Evolutionary conservation across 2,329 filamentous ascomycete species (phyloP).

Genomic region (Raffaelea arxii): DNA sequence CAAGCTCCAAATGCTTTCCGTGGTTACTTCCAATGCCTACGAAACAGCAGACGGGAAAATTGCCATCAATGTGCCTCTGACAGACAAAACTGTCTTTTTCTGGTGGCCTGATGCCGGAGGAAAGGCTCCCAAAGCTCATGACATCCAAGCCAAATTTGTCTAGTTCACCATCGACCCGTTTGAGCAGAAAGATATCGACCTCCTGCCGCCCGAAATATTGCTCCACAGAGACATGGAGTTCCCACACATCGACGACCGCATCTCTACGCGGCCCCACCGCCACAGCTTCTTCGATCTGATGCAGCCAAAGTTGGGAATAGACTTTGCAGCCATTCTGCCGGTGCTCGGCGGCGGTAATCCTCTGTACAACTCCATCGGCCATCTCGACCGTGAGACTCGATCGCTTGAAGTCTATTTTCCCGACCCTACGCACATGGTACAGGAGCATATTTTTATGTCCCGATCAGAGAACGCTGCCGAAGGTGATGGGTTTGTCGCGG

Average conservation of each 20-base stretch:
- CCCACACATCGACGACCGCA: slow-evolving; percentile 33
- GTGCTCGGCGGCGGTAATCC: slow-evolving; percentile 19
- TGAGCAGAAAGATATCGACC: slow-evolving; percentile 15
- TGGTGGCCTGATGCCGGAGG: slow-evolving; percentile 27
- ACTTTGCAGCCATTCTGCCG: slow-evolving; percentile 18
- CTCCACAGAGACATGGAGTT: slow-evolving; percentile 19
- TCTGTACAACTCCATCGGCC: slow-evolving; percentile 25
- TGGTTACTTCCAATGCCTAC: slow-evolving; percentile 26
- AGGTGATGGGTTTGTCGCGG: slow-evolving; percentile 32
- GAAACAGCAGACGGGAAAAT: slow-evolving; percentile 21
- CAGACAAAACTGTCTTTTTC: slow-evolving; percentile 30
- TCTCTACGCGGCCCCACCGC: slow-evolving; percentile 13
- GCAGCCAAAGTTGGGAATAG: slow-evolving; percentile 17
- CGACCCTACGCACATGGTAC: slow-evolving; percentile 23
- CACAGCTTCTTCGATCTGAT: slow-evolving; percentile 21
- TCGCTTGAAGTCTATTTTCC: slow-evolving; percentile 22
- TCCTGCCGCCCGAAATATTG: slow-evolving; percentile 20
- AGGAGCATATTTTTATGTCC: slow-evolving; percentile 35
- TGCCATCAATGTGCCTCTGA: slow-evolving; percentile 24
- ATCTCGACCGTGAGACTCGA: slow-evolving; percentile 19
- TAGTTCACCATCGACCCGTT: slow-evolving; percentile 31
- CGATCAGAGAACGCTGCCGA: slow-evolving; percentile 21
- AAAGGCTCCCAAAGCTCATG: slow-evolving; percentile 20
- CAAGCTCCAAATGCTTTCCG: slow-evolving; percentile 23
- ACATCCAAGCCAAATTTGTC: slow-evolving; percentile 25